A percentile compares a stretch with the other conserved stretches of the same genome.
These are phyloP conservation scores for Penicillium soppii DNA, from an alignment of 495 filamentous ascomycete species.

Conservation along the genomic window DNA sequence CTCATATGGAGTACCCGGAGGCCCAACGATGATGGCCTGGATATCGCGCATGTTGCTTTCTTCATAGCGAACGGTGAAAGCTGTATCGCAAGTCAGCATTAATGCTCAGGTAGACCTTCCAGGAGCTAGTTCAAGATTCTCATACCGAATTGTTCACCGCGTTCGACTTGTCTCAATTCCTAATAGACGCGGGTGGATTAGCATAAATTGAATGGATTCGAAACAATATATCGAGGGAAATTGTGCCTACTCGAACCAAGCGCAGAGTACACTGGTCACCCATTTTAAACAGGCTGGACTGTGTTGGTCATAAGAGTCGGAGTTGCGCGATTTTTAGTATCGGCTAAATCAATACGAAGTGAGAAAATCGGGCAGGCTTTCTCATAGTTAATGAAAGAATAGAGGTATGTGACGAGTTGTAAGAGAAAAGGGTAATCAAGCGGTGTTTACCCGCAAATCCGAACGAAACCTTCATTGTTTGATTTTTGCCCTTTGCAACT, in stretches of 20 bases:
- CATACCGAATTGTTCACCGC: conserved; percentile 18
- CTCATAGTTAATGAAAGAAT: too few species aligned
- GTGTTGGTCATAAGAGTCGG: background rate
- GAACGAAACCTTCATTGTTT: background rate
- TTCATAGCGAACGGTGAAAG: conserved; percentile 62
- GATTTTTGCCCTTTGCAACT: background rate
- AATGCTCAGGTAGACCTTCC: too few species aligned
- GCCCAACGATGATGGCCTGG: conserved; percentile 84
- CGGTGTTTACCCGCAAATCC: background rate
- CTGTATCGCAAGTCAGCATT: conserved; percentile 9
- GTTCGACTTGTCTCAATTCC: conserved; percentile 18
- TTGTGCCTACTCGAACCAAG: conserved; percentile 14
- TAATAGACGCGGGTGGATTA: background rate
- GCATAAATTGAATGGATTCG: too few species aligned
- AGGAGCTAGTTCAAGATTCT: background rate
- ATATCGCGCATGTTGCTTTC: conserved; percentile 89
- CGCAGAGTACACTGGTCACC: conserved; percentile 18
- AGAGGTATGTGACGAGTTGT: too few species aligned
- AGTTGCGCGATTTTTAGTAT: too few species aligned
- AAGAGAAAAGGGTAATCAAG: background rate
- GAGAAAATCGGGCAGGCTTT: too few species aligned
- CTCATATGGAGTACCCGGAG: conserved; percentile 93
- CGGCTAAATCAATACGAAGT: too few species aligned
- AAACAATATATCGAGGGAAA: background rate
- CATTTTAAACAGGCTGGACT: conserved; percentile 5